phyloP scores from a whole-genome alignment of 441 rosid genomes.

The Geranium incanum region DNA sequence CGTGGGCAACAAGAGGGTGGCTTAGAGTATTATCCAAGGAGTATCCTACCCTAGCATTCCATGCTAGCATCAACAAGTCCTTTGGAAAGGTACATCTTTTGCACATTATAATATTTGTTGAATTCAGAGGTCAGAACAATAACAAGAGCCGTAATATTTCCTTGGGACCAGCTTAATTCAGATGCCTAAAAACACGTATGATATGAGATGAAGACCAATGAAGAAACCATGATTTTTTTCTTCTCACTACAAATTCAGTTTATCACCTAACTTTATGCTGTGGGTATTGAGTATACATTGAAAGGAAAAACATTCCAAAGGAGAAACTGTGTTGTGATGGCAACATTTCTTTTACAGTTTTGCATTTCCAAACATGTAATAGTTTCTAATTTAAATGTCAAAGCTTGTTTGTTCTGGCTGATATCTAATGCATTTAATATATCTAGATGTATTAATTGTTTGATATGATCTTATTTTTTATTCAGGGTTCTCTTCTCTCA shows the following conservation, averaged over 20 bases:
- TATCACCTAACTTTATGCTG: not conserved
- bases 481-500: slow-evolving; percentile 84
- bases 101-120: not conserved
- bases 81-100: slow-evolving; percentile 67
- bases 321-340: not conserved
- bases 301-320: not conserved
- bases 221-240: not conserved
- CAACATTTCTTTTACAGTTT: not conserved
- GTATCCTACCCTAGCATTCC: slow-evolving; percentile 92
- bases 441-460: not conserved
- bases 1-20: slow-evolving; percentile 96
- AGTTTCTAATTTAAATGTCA: not conserved
- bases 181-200: not conserved
- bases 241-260: not conserved
- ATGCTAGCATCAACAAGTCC: slow-evolving; percentile 83
- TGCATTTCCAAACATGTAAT: not conserved
- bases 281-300: not conserved
- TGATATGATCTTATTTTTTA: slow-evolving; percentile 7
- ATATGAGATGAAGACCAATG: not conserved
- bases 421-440: not conserved
- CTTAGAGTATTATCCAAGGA: slow-evolving; percentile 80
- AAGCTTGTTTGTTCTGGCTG: not conserved
- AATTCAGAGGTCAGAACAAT: not conserved
- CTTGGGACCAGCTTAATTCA: too few species aligned
- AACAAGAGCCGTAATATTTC: not conserved